Conservation (phyloP, 805 yeast species). For the Kodamaea jinghongensis region DNA sequence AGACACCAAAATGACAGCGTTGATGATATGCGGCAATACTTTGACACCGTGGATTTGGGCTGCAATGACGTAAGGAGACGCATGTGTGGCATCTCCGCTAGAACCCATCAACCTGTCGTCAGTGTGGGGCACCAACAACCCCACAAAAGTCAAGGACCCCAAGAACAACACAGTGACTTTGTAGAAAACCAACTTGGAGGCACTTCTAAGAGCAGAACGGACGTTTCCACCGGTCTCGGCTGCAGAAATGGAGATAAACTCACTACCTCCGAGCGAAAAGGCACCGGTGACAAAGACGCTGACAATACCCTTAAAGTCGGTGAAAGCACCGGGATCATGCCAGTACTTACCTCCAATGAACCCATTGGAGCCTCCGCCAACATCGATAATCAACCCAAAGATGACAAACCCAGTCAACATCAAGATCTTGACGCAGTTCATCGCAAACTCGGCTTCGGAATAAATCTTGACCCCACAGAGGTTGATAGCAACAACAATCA, state of each 20-base stretch:
- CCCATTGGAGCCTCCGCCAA: slow-evolving; percentile 25
- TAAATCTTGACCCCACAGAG: slow-evolving; percentile 27
- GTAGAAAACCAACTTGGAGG: slow-evolving; percentile 27
- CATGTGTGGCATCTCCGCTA: slow-evolving; percentile 17
- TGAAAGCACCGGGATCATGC: slow-evolving; percentile 30
- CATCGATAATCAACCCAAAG: slow-evolving; percentile 26
- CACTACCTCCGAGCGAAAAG: slow-evolving; percentile 33
- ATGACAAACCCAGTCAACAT: slow-evolving; percentile 27
- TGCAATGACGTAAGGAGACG: slow-evolving; percentile 30
- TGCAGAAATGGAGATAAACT: slow-evolving; percentile 31
- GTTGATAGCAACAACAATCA: slow-evolving; percentile 21
- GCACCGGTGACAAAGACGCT: slow-evolving; percentile 32
- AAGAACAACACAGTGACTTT: slow-evolving; percentile 26
- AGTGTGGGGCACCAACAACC: slow-evolving; percentile 38
- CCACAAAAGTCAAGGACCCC: slow-evolving; percentile 29
- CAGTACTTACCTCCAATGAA: slow-evolving; percentile 34
- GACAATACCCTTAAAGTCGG: slow-evolving; percentile 30
- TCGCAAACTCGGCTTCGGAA: slow-evolving; percentile 28
- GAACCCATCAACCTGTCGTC: slow-evolving; percentile 35
- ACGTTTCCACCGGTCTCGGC: slow-evolving; percentile 26
- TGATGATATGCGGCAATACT: slow-evolving; percentile 30
- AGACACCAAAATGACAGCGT: slow-evolving; percentile 31
- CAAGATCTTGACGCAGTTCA: slow-evolving; percentile 25
- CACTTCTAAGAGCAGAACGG: slow-evolving; percentile 19
- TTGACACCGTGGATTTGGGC: slow-evolving; percentile 26